Base-by-base conservation (phyloP, 305 asterid species). In the Solanum chacoense region DNA sequence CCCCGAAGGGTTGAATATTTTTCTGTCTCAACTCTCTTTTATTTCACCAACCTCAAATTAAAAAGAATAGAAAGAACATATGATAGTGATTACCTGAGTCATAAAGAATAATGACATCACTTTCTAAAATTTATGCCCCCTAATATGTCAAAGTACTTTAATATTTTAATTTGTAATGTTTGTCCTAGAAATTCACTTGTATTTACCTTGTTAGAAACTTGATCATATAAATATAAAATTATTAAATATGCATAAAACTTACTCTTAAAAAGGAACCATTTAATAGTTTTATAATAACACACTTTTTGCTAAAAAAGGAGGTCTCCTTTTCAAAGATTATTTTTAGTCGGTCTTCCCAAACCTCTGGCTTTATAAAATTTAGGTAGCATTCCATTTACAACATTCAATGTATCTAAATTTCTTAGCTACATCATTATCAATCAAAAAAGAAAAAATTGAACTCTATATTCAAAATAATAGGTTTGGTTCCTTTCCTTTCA, bases 361-460 rank as follows among this genome's bases (percentile, higher is more conserved):
- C 42, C 32, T 14, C 2, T 35, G 87, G 40, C 40, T 81, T 81
- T 29, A 45, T 84, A 42, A 7, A 81, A n/a, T 50, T 28, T 72
- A 85, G 90, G 79, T 20, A 90, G 35, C 59, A 77, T 16, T 84
- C 72, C 89, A 89, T 71, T 89, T 80, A 63, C 75, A 89, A 90
- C 89, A 67, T 90, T 91, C 94, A 87, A 76, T 91, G 91, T 34
- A 92, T 87, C 42, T 75, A 83, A 37, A 24, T 78, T 78, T 69
- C 67, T 45, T 11, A 59, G 29, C 7, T 83, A 36, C 85, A 85
- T 87, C 85, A 84, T 50, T 32, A 89, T 88, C 34, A 26, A 26
- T 28, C 34, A 69, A 69, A 69, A 63, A 9, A 63, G 28, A 11
- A 69, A 26, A 69, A 69, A 11, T 26, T 69, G 34, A 69, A 18